Base-by-base conservation (phyloP, 805 yeast species). In the Kazachstania martiniae region DNA sequence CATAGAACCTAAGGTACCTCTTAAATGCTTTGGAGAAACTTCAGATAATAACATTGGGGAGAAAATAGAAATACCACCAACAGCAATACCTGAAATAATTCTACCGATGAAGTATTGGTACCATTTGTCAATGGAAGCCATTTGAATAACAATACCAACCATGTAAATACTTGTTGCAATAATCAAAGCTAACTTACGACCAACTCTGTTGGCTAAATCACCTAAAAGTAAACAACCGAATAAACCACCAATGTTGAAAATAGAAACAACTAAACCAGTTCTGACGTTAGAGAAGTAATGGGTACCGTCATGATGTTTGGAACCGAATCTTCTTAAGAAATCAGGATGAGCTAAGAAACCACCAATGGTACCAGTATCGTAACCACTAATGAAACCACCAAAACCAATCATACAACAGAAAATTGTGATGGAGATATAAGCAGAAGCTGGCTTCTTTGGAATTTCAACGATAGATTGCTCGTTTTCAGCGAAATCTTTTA, bases 321-420 rank as follows among this genome's bases (percentile, higher is more conserved):
- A 29, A 51, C 84, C 86, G 44, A 77, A 79, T 50, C 83, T 64
- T 25, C 48, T 41, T 32, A 58, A 52, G 60, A 70, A 77, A 49
- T 77, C 80, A 13, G 69, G 45, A 47, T 56, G 55, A 47, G 72
- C 69, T 30, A 77, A 77, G 46, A 78, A 76, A 43, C 85, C 85
- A 21, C 81, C 72, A 57, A 78, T 75, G 46, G 86, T 78, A 66
- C 86, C 87, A 32, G 85, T 77, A 62, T 78, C 87, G 71, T 80
- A 78, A 43, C 86, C 86, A 50, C 72, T 70, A 35, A 77, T 77
- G 37, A 41, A 46, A 15, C 51, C 51, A 34, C 84, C 85, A 41
- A 78, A 78, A 18, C 84, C 82, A 42, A 78, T 70, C 55, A 58
- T 46, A n/a, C 52, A 25, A 50, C 64, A 59, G 21, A 53, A 43